Evolutionary conservation across 2,329 filamentous ascomycete genomes (phyloP).

Genomic region (Clonostachys solani): DNA sequence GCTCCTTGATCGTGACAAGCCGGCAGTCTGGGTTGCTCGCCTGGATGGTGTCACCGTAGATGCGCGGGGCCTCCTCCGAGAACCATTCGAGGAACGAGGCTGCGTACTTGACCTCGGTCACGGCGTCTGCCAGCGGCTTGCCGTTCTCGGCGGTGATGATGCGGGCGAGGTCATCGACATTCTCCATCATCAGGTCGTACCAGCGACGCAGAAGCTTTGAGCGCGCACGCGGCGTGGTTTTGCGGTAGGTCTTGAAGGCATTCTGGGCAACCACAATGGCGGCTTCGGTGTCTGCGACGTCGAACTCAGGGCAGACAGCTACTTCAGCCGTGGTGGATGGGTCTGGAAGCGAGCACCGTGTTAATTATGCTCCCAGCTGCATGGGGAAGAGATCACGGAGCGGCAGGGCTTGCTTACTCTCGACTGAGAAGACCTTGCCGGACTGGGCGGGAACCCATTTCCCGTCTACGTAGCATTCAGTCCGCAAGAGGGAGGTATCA

Average conservation of each 20-base stretch:
- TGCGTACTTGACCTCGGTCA: constrained; percentile 53
- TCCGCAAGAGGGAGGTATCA: too few species aligned
- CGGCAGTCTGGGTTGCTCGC: constrained; percentile 45
- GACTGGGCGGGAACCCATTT: constrained; percentile 71
- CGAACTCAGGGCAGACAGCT: constrained; percentile 69
- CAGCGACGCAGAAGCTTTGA: constrained; percentile 58
- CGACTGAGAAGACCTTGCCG: constrained; percentile 69
- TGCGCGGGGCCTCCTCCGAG: constrained; percentile 56
- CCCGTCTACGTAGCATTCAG: constrained; percentile 62
- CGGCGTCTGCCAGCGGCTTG: constrained; percentile 60
- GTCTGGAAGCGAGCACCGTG: constrained; percentile 35
- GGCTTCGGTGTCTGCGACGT: constrained; percentile 59
- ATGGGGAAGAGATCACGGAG: background rate
- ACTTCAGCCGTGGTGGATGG: constrained; percentile 68
- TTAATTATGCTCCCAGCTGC: background rate
- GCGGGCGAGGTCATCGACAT: constrained; percentile 61
- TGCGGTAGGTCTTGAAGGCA: constrained; percentile 52
- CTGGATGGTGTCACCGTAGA: constrained; percentile 45
- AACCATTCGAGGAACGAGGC: constrained; percentile 63
- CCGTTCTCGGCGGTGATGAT: constrained; percentile 71
- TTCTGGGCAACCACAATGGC: constrained; percentile 67
- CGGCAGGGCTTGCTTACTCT: constrained; percentile 33
- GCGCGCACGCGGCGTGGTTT: constrained; percentile 55
- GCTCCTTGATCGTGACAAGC: constrained; percentile 16
- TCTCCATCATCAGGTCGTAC: constrained; percentile 63